Base-by-base conservation (phyloP, 257 asterid genomes). In the Ballota nigra region DNA sequence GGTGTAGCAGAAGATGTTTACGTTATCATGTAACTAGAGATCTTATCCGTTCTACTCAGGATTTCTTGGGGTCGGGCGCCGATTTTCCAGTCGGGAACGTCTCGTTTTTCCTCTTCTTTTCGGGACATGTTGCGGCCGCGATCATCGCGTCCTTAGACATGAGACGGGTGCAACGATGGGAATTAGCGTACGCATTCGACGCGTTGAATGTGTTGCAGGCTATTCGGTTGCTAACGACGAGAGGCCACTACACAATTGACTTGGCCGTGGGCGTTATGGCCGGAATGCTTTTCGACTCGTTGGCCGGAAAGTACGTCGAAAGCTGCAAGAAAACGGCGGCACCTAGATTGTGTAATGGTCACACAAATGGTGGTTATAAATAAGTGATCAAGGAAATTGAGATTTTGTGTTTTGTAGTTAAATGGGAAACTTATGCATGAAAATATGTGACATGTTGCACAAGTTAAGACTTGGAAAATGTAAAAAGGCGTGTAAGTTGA, bases 31-130 rank as follows among this genome's bases (percentile, higher is more conserved):
- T 36, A 36, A 36, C 12, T 8, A 0, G 43, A 36, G 43, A 5
- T 36, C 12, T 36, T 3, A 13, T 45, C 19, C 1, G 6, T 12
- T 71, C 3, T 49, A 55, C 59, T 49, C 73, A 93, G 98, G 98
- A 78, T 22, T 93, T 93, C 84, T 73, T 93, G 86, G 96, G 96
- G 6, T 93, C 98, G 11, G 98, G 97, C 1, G 96, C 81, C 4
- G 97, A 93, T 83, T 93, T 93, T 53, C 98, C 97, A 0, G 98
- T 91, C 0, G 98, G 98, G n/a, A 93, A 93, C 31, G 96, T 89
- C 4, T 93, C 98, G 18, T 93, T 93, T 79, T 93, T 93, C 87
- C 67, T 93, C 49, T 93, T 93, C 78, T 93, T 86, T 45, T 93
- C 96, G 0, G 98, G 97, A 4, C 97, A 93, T 41, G 97, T 93